Evolutionary conservation across 176 grass and related monocot species (phyloP).

Genomic region (Luzula sylvatica): DNA sequence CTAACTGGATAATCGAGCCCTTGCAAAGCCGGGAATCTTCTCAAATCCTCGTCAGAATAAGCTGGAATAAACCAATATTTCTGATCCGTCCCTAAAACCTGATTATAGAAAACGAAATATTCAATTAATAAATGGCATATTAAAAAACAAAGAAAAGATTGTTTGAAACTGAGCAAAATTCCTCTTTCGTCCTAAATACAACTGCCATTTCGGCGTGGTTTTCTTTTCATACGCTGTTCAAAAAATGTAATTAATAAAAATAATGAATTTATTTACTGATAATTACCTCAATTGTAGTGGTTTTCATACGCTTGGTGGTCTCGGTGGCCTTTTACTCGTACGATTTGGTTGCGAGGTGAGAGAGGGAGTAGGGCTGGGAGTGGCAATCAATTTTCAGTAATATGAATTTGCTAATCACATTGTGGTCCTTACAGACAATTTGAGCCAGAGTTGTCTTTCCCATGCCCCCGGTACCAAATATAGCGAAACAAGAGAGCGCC

Average conservation of each 20-base stretch:
- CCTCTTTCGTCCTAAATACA: conserved; percentile 79
- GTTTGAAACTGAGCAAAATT: conserved; percentile 77
- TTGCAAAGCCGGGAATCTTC: conserved; percentile 67
- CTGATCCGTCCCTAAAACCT: conserved; percentile 78
- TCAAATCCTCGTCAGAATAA: conserved; percentile 86
- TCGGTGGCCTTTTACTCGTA: too few species aligned
- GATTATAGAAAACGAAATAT: conserved; percentile 19
- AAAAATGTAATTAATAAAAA: conserved; percentile 6
- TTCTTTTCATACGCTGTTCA: conserved; percentile 87
- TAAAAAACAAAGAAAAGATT: background rate
- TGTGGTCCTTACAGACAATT: conserved; percentile 16
- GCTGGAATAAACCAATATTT: conserved; percentile 84
- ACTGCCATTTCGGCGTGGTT: conserved; percentile 77
- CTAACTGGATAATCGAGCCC: conserved; percentile 84
- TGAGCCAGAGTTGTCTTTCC: conserved; percentile 31
- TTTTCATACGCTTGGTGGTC: too few species aligned
- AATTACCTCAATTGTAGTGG: conserved; percentile 79
- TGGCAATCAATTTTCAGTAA: too few species aligned
- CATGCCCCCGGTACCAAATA: too few species aligned
- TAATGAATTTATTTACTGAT: background rate
- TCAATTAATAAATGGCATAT: background rate
- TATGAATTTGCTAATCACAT: conserved; percentile 14
- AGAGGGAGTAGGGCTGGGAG: too few species aligned
- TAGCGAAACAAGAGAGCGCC: conserved; percentile 17
- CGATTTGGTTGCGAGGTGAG: too few species aligned